A percentile compares a stretch with the other conserved stretches of the same genome.
Evolutionary conservation across 1,139 yeast species (phyloP).

Genomic region (Candida smagusa): DNA sequence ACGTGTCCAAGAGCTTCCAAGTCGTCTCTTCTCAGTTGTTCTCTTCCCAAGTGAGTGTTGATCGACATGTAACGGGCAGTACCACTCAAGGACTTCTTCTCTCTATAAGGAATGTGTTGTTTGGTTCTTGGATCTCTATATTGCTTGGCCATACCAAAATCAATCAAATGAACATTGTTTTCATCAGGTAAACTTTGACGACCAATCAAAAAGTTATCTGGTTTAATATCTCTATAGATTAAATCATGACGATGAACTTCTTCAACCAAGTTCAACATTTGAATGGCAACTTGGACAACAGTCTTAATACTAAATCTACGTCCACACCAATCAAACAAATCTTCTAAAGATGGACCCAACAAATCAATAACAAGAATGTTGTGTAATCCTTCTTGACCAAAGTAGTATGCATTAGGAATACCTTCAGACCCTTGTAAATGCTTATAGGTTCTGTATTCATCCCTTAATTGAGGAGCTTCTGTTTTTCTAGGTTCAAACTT

Average conservation of each 20-base stretch:
- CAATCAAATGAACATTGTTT: conserved; percentile 63
- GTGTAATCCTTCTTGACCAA: conserved; percentile 97
- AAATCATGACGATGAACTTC: conserved; percentile 86
- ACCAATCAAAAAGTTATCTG: conserved; percentile 90
- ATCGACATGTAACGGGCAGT: conserved; percentile 98
- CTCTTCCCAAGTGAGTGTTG: conserved; percentile 95
- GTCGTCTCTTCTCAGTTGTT: conserved; percentile 94
- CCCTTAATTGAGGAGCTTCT: conserved; percentile 97
- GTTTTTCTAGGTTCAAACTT: conserved; percentile 85
- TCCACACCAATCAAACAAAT: conserved; percentile 97
- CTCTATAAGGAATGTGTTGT: conserved; percentile 95
- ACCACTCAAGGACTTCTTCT: conserved; percentile 89
- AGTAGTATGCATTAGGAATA: conserved; percentile 91
- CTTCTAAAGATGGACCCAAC: conserved; percentile 93
- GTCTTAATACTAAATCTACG: conserved; percentile 84
- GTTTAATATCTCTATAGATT: conserved; percentile 92
- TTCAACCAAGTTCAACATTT: conserved; percentile 85
- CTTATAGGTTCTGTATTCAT: conserved; percentile 91
- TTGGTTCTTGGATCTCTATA: conserved; percentile 93
- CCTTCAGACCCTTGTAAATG: conserved; percentile 78
- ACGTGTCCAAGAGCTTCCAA: conserved; percentile 95
- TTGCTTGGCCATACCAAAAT: conserved; percentile 97
- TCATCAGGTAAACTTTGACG: conserved; percentile 55
- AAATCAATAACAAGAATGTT: conserved; percentile 90
- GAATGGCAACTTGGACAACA: conserved; percentile 85